These are phyloP conservation scores for Sclerospora graminicola DNA, from an alignment of 352 stramenopile species.

Conservation along the genomic window DNA sequence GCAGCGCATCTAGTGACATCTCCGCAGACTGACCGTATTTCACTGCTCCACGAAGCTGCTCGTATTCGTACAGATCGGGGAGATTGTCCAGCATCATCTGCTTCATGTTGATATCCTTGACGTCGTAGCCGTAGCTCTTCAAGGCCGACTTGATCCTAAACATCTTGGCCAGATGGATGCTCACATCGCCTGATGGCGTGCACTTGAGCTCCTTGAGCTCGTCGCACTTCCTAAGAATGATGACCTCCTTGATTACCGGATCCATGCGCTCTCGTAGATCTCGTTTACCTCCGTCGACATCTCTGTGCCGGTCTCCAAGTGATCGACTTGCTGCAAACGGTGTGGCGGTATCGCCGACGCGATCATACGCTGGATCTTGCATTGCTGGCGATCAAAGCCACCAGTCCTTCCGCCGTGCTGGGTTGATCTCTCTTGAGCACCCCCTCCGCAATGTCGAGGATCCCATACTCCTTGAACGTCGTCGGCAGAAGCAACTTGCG, in stretches of 20 bases:
- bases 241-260: constrained; percentile 1
- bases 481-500: not conserved
- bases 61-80: not conserved
- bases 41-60: not conserved
- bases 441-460: not conserved
- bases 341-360: not conserved
- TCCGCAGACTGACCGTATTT: not conserved
- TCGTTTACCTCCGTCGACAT: not conserved
- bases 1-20: not conserved
- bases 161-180: not conserved
- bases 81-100: not conserved
- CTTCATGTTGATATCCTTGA: not conserved
- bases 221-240: not conserved
- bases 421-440: not conserved
- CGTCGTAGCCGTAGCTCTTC: not conserved
- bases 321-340: not conserved
- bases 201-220: not conserved
- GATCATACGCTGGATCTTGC: not conserved
- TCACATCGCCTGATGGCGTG: not conserved
- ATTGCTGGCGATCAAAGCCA: not conserved
- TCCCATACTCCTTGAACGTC: not conserved
- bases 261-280: not conserved
- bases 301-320: not conserved
- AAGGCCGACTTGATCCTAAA: not conserved
- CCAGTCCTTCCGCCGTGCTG: not conserved